A percentile compares a stretch with the other conserved stretches of the same genome.
Conservation (phyloP, 768 basidiomycete genomes). For the Mycena chlorophos region DNA sequence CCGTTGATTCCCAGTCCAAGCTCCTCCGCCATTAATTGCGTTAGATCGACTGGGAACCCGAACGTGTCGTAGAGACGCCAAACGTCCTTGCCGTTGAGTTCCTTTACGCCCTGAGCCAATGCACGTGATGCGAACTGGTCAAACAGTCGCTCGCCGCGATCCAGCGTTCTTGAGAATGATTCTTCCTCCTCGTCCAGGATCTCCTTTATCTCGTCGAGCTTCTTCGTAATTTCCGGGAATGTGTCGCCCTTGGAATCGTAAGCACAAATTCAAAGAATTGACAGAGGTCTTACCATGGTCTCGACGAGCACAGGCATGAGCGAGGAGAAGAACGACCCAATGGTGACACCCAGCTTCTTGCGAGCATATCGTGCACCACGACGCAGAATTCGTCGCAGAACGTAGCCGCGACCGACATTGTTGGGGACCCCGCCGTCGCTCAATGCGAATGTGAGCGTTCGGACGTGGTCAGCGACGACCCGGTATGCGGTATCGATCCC, state of each 20-base stretch:
- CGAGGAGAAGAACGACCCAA: constrained; percentile 93
- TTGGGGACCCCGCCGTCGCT: constrained; percentile 96
- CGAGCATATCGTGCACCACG: constrained; percentile 94
- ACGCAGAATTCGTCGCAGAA: constrained; percentile 89
- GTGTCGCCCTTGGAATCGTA: constrained; percentile 59
- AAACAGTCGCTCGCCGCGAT: constrained; percentile 94
- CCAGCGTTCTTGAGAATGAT: constrained; percentile 95
- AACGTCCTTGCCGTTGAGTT: constrained; percentile 87
- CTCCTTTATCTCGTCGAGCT: constrained; percentile 82
- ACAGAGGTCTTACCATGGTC: constrained; percentile 65
- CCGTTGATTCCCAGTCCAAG: constrained; percentile 82
- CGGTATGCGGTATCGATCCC: constrained; percentile 98
- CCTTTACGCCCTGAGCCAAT: constrained; percentile 56
- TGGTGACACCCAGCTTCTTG: constrained; percentile 90
- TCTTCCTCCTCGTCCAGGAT: constrained; percentile 97
- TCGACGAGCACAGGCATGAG: constrained; percentile 88
- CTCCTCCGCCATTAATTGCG: constrained; percentile 96
- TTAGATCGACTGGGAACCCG: constrained; percentile 96
- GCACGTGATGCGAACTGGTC: constrained; percentile 80
- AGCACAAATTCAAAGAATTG: background rate
- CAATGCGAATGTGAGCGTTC: constrained; percentile 93
- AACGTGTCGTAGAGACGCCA: constrained; percentile 98
- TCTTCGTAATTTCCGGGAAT: constrained; percentile 92
- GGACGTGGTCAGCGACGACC: constrained; percentile 93
- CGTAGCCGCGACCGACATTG: constrained; percentile 95